These are phyloP conservation scores for Papilionanthe hybrid DNA, from an alignment of 116 monocot species.

Conservation along the genomic window DNA sequence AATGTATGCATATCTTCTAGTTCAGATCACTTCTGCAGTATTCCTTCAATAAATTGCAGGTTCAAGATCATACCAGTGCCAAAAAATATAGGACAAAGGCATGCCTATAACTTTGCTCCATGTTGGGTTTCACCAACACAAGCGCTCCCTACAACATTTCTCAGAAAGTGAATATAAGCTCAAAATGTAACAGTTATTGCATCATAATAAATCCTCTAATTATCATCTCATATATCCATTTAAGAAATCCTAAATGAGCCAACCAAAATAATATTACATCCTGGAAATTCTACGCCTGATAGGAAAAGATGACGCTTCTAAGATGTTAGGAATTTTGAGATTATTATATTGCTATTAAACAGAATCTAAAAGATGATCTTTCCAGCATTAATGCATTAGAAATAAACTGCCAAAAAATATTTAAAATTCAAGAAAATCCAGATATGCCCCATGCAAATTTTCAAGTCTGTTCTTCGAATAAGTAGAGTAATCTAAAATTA, in stretches of 20 bases:
- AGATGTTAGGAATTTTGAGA: neutral
- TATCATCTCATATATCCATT: neutral
- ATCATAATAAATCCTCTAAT: neutral
- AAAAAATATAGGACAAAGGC: conserved; percentile 13
- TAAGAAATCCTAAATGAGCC: neutral
- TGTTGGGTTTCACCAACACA: conserved; percentile 28
- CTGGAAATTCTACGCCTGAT: neutral
- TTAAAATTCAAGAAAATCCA: neutral
- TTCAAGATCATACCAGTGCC: conserved; percentile 31
- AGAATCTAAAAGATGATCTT: neutral
- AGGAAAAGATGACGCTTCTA: neutral
- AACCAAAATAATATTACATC: neutral
- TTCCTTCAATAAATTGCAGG: conserved; percentile 5
- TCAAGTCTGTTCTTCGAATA: neutral
- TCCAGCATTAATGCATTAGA: neutral
- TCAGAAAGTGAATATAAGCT: conserved; percentile 9
- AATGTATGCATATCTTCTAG: conserved; percentile 3
- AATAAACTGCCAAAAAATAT: neutral
- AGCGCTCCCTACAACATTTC: conserved; percentile 29
- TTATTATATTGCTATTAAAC: neutral
- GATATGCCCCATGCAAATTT: neutral
- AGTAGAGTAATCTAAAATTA: neutral
- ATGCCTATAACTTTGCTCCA: conserved; percentile 20
- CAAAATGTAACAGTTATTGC: conserved; percentile 11
- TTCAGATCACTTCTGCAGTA: conserved; percentile 3